Evolutionary conservation across 2,329 filamentous ascomycete species (phyloP).

Genomic region (Cordyceps javanica): DNA sequence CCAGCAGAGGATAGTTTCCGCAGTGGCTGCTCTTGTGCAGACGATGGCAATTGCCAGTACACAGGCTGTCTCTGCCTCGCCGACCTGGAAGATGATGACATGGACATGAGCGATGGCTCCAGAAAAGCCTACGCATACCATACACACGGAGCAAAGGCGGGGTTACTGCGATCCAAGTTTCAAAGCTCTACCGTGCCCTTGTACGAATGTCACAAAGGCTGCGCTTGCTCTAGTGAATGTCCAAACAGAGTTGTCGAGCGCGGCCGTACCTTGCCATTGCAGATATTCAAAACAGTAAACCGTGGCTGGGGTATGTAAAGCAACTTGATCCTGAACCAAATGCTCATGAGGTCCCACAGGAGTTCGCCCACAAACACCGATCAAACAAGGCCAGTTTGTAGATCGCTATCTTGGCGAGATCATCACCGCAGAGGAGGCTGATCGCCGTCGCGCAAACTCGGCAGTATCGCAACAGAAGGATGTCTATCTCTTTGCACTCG

Average conservation of each 20-base stretch:
- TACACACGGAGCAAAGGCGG: conserved; percentile 43
- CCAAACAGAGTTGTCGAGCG: conserved; percentile 72
- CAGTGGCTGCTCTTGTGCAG: conserved; percentile 61
- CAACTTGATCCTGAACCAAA: neutral
- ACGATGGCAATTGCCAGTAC: conserved; percentile 61
- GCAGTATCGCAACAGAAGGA: conserved; percentile 58
- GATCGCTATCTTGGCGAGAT: conserved; percentile 73
- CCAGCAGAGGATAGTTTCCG: conserved; percentile 56
- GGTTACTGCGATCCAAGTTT: conserved; percentile 45
- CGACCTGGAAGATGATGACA: conserved; percentile 44
- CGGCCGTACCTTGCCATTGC: conserved; percentile 62
- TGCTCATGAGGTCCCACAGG: conserved; percentile 31
- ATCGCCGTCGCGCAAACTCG: conserved; percentile 53
- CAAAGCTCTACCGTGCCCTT: conserved; percentile 55
- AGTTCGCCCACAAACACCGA: conserved; percentile 56
- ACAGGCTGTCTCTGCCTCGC: conserved; percentile 64
- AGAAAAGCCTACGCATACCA: conserved; percentile 57
- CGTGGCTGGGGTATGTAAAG: conserved; percentile 64
- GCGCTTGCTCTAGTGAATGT: conserved; percentile 58
- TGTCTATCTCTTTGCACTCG: conserved; percentile 72
- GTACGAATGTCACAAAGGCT: conserved; percentile 74
- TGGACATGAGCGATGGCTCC: conserved; percentile 11
- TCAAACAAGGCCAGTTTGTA: conserved; percentile 70
- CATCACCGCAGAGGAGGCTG: conserved; percentile 58
- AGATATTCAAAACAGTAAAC: conserved; percentile 68